phyloP scores from a whole-genome alignment of 1,284 basidiomycete genomes.

The Fomitopsis schrenkii region DNA sequence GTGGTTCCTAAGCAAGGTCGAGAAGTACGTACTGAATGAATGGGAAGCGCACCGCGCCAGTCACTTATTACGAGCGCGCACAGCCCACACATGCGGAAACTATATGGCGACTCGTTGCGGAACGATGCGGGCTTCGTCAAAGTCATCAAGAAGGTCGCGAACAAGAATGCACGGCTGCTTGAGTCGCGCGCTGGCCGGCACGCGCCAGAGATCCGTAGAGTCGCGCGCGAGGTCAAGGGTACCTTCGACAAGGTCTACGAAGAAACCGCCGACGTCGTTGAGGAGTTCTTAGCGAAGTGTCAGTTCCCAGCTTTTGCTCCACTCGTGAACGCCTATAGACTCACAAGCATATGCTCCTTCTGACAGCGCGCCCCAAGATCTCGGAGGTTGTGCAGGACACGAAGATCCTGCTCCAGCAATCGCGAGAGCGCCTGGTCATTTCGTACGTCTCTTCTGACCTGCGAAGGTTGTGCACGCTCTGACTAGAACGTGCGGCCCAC shows the following conservation, averaged over 20 bases:
- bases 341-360: neutral
- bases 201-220: conserved; percentile 72
- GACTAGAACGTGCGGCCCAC: neutral
- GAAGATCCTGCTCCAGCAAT: conserved; percentile 87
- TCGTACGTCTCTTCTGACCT: conserved; percentile 49
- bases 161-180: conserved; percentile 71
- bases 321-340: neutral
- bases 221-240: conserved; percentile 87
- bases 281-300: conserved; percentile 92
- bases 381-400: conserved; percentile 90
- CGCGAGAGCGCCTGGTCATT: conserved; percentile 84
- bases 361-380: conserved; percentile 53
- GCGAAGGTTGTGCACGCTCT: neutral
- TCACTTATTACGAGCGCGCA: conserved; percentile 1
- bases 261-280: conserved; percentile 85
- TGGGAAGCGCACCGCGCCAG: conserved; percentile 2
- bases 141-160: conserved; percentile 90
- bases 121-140: conserved; percentile 97
- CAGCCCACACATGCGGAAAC: conserved; percentile 95
- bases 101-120: conserved; percentile 90
- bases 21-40: conserved; percentile 58
- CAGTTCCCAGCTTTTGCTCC: conserved; percentile 24
- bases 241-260: conserved; percentile 94
- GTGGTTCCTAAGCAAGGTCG: conserved; percentile 89
- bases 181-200: conserved; percentile 66